These are phyloP conservation scores for Elaeagnus macrophylla DNA, from an alignment of 306 rosid species.

Conservation along the genomic window DNA sequence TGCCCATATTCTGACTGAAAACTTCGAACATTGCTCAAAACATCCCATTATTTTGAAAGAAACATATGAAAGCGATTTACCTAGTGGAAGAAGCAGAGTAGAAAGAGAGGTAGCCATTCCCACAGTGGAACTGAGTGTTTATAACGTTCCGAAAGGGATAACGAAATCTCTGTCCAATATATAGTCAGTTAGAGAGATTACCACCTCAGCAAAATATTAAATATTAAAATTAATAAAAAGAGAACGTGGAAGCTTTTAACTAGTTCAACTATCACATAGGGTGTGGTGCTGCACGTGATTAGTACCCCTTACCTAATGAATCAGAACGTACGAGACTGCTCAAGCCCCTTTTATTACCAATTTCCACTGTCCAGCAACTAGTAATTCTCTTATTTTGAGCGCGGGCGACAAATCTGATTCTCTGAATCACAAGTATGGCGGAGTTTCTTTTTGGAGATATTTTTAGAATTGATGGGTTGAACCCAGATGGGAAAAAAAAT, in stretches of 20 bases:
- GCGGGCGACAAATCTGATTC: no score
- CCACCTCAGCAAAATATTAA: no score
- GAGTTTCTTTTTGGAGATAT: slow-evolving; percentile 81
- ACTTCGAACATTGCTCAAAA: slow-evolving; percentile 64
- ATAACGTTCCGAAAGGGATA: slow-evolving; percentile 44
- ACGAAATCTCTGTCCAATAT: slow-evolving; percentile 35
- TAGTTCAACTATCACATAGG: no score
- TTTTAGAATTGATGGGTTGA: slow-evolving; percentile 53
- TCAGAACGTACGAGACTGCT: no score
- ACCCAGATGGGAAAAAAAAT: slow-evolving; percentile 89
- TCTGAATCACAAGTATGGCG: slow-evolving; percentile 50
- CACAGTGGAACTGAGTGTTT: slow-evolving; percentile 3
- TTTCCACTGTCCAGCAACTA: no score
- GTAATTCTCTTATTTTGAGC: no score
- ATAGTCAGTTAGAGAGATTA: neutral
- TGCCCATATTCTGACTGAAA: slow-evolving; percentile 78
- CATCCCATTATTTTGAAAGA: slow-evolving; percentile 33
- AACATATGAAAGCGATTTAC: slow-evolving; percentile 19
- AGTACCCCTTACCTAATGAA: no score
- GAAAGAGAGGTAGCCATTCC: slow-evolving; percentile 46
- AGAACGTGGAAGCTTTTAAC: no score
- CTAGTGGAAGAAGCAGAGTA: slow-evolving; percentile 47
- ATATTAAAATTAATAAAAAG: no score
- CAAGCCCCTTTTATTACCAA: no score
- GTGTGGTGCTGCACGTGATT: no score